These are phyloP conservation scores for Suillus fuscotomentosus DNA, from an alignment of 768 basidiomycete species.

Conservation along the genomic window DNA sequence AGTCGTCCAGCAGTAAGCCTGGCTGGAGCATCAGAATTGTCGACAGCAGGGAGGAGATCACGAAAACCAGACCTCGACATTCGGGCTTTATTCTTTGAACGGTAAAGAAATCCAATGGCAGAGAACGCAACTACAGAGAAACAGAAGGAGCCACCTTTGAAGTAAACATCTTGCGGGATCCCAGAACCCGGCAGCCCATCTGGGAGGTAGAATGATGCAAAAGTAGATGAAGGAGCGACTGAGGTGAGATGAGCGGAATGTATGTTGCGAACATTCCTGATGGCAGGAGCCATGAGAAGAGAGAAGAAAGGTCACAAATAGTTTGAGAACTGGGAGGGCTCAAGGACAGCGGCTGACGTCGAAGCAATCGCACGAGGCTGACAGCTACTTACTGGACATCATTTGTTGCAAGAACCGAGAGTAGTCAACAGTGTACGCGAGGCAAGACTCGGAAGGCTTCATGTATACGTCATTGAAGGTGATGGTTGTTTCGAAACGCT, in stretches of 20 bases:
- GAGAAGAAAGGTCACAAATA: too few species aligned
- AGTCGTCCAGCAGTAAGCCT: not conserved
- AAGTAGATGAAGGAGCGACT: not conserved
- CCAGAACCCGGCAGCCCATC: not conserved
- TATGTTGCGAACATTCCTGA: not conserved
- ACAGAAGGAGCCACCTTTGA: constrained; percentile 4
- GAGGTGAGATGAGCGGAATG: not conserved
- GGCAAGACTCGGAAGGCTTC: not conserved
- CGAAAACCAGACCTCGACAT: not conserved
- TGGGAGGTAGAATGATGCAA: not conserved
- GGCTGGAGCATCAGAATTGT: not conserved
- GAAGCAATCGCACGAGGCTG: not conserved
- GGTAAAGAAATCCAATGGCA: not conserved
- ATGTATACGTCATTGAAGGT: not conserved
- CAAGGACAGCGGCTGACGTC: not conserved
- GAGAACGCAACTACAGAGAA: not conserved
- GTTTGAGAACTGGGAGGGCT: not conserved
- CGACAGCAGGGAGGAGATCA: not conserved
- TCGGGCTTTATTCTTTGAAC: not conserved
- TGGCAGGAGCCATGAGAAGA: not conserved
- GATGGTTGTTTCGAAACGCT: not conserved
- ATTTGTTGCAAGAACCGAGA: not conserved
- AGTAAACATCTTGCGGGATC: not conserved
- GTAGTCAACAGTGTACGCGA: not conserved
- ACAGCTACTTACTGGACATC: not conserved